These are phyloP conservation scores for Ceratocystis papillata DNA, from an alignment of 2,329 filamentous ascomycete species.

Conservation along the genomic window DNA sequence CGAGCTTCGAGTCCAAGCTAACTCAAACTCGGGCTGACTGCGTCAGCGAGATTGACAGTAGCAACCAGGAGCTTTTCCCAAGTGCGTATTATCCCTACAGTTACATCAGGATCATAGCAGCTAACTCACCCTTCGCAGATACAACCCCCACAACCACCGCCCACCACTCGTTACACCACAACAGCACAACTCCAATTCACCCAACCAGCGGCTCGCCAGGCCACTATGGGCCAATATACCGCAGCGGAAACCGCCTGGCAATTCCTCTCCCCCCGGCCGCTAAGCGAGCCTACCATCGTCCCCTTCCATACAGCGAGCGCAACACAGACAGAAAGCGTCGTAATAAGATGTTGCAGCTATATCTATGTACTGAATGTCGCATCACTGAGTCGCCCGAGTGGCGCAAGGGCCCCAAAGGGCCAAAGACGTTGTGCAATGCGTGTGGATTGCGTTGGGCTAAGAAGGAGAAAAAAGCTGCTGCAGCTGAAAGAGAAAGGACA, in stretches of 20 bases:
- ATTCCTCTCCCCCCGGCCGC: neutral
- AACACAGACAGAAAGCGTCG: constrained; percentile 70
- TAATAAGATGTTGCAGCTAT: constrained; percentile 81
- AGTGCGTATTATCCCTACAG: neutral
- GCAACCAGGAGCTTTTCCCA: neutral
- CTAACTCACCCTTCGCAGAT: neutral
- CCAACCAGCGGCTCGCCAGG: neutral
- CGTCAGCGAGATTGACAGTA: too few relatives aligned
- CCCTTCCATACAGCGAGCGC: constrained; percentile 34
- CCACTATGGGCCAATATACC: neutral
- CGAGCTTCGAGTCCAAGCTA: neutral
- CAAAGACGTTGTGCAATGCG: constrained; percentile 91
- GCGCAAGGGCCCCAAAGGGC: constrained; percentile 84
- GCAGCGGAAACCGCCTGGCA: neutral
- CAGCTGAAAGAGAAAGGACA: constrained; percentile 24
- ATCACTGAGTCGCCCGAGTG: constrained; percentile 91
- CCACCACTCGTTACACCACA: neutral
- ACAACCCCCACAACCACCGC: neutral
- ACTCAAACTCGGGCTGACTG: too few relatives aligned
- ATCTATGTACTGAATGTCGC: constrained; percentile 91
- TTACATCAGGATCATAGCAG: neutral
- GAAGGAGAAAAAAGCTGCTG: constrained; percentile 62
- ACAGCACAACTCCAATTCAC: neutral
- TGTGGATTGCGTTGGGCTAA: constrained; percentile 69
- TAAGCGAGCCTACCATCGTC: neutral